These are phyloP conservation scores for Monosiga brevicollis DNA, from an alignment of 78 protist species.

Conservation along the genomic window DNA sequence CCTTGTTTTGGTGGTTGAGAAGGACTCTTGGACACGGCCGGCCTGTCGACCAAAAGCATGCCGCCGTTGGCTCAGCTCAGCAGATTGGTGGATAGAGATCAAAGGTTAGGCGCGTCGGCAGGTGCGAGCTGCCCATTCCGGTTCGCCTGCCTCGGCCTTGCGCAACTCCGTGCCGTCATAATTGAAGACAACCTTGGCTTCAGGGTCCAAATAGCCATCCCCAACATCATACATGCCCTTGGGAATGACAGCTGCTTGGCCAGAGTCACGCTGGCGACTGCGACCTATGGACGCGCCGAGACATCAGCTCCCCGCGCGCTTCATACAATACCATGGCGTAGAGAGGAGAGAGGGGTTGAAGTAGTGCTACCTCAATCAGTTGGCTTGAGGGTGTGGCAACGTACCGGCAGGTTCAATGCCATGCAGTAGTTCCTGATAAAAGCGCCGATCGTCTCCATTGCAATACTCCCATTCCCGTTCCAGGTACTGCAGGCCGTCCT, in stretches of 20 bases:
- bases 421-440: not conserved
- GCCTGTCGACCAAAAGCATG: no score
- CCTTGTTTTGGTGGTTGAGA: no score
- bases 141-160: not conserved
- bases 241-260: not conserved
- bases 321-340: no score
- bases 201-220: not conserved
- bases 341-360: no score
- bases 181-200: not conserved
- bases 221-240: not conserved
- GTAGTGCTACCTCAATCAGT: not conserved
- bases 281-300: no score
- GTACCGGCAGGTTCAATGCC: not conserved
- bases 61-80: no score
- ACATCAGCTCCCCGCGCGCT: no score
- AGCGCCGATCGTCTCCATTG: not conserved
- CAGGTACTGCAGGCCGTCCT: slow-evolving; percentile 3
- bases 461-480: slow-evolving; percentile 8
- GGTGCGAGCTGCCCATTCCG: not conserved
- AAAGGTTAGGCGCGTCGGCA: not conserved
- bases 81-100: no score
- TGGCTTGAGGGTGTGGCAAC: not conserved
- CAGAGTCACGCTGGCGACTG: not conserved
- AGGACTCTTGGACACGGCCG: no score
- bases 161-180: not conserved